Evolutionary conservation across 192 early-diverging fungal species (phyloP), one percentile per base, ranked within the genome.

Genomic region (Backusella sp.): DNA sequence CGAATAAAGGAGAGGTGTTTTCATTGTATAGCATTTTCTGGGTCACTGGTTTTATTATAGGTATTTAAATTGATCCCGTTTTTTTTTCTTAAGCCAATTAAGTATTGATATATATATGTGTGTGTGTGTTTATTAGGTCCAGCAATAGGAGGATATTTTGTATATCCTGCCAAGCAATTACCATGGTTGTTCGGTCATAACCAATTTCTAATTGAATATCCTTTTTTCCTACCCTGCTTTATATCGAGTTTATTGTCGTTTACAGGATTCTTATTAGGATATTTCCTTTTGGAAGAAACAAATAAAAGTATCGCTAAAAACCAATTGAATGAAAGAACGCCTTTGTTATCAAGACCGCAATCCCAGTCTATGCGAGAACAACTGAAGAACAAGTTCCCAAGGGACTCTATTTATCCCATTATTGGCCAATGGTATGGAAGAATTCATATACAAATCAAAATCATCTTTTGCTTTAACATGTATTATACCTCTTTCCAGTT

Each of bases 181-280:
- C 94, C 94, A 1, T 62, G 75, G 3, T 75, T 89, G 0, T 92
- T 92, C 77, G 91, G 90, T 2, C 15, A 86, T 52, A 82, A 79
- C 73, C 35, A 44, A 36, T 87, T 96, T 62, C 88, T 96, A 32
- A 81, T 77, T 34, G 37, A 75, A 1, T 92, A 90, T 70, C 96
- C 96, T 0, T 98, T 95, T 70, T 86, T 95, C 66, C 88, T 98
- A 1, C 96, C 96, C 3, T 96, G 96, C 69, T 73, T 92, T 34
- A 81, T 93, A 14, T 90, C 90, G 19, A 85, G 90, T 6, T 36
- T 84, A 14, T 79, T 92, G 6, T 89, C 90, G 21, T 32, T 91
- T 4, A 72, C 89, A 56, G 93, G 93, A 8, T 86, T 93, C 26
- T 46, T 90, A 0, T 73, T 93, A 32, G 94, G 92, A 0, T 81